These are phyloP conservation scores for Fusarium sublunatum DNA, from an alignment of 2,329 filamentous ascomycete genomes.

Conservation along the genomic window DNA sequence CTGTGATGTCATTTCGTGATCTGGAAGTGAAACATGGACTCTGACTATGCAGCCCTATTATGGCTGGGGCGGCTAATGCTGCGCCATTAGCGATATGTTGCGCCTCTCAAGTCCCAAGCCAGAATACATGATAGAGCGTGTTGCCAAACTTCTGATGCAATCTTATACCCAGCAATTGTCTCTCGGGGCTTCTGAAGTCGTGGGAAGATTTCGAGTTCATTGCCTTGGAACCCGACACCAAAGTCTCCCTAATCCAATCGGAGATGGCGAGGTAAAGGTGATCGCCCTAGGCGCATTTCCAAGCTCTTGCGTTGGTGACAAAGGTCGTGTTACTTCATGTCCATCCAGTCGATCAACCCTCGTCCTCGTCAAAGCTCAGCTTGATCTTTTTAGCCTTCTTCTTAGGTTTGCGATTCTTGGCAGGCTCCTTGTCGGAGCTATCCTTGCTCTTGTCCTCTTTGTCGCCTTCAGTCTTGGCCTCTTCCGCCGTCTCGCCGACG, in stretches of 20 bases:
- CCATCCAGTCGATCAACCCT: constrained; percentile 52
- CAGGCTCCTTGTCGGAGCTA: constrained; percentile 44
- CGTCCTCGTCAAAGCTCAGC: constrained; percentile 74
- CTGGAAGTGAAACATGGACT: constrained; percentile 7
- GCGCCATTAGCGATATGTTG: not conserved
- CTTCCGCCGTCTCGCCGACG: constrained; percentile 51
- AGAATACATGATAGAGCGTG: not conserved
- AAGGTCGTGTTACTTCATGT: constrained; percentile 3
- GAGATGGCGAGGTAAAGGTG: not conserved
- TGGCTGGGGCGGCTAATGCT: not conserved
- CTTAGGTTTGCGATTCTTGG: constrained; percentile 53
- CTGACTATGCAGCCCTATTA: not conserved
- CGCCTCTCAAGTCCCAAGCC: not conserved
- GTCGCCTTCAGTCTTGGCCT: constrained; percentile 29
- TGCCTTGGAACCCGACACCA: not conserved
- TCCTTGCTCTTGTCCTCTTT: constrained; percentile 26
- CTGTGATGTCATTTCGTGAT: constrained; percentile 36
- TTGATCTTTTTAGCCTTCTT: constrained; percentile 74
- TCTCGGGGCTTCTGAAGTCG: too few relatives aligned
- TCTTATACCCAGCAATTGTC: not conserved
- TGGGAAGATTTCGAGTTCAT: not conserved
- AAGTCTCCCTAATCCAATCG: not conserved
- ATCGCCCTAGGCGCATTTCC: not conserved
- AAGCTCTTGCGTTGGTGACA: not conserved
- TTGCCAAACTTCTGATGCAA: not conserved